Evolutionary conservation across 352 stramenopile species (phyloP).

Genomic region (Halophytophthora batemanensis): DNA sequence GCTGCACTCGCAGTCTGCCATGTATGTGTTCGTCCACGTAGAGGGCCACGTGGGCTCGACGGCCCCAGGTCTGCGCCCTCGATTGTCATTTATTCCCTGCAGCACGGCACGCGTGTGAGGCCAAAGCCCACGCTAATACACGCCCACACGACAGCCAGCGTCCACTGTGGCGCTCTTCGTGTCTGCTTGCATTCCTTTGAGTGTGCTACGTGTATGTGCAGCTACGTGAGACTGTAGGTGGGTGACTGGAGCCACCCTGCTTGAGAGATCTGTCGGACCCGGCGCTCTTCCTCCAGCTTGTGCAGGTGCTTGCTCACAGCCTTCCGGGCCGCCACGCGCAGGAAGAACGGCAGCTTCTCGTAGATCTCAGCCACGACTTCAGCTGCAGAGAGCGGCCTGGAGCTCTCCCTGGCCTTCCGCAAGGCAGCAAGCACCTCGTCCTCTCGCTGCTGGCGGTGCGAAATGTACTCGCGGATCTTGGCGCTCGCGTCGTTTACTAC

Average conservation of each 20-base stretch:
- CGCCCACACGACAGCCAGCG: no score
- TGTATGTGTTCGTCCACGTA: conserved; percentile 51
- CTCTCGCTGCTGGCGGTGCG: conserved; percentile 71
- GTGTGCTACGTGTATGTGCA: no score
- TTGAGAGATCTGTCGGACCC: conserved; percentile 18
- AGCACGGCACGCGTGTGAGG: no score
- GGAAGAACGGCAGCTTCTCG: conserved; percentile 43
- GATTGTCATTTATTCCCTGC: no score
- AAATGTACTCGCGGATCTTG: conserved; percentile 78
- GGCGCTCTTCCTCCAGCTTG: conserved; percentile 53
- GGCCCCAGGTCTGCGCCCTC: conserved; percentile 17
- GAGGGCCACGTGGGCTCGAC: conserved; percentile 4
- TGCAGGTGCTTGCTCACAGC: conserved; percentile 60
- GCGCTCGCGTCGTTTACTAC: conserved; percentile 54
- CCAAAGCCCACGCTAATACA: no score
- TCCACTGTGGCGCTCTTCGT: no score
- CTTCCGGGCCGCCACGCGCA: conserved; percentile 50
- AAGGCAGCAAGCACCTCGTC: conserved; percentile 55
- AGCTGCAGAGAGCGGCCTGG: conserved; percentile 26
- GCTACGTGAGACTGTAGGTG: conserved; percentile 29
- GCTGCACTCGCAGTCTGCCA: no score
- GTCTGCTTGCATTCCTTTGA: no score
- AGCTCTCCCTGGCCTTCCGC: conserved; percentile 4
- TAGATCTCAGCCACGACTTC: conserved; percentile 59
- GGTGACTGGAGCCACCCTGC: conserved; percentile 27